Evolutionary conservation across 1,284 basidiomycete species (phyloP), one percentile per base, ranked within the genome.

Genomic region (Rhodotorula sp.): DNA sequence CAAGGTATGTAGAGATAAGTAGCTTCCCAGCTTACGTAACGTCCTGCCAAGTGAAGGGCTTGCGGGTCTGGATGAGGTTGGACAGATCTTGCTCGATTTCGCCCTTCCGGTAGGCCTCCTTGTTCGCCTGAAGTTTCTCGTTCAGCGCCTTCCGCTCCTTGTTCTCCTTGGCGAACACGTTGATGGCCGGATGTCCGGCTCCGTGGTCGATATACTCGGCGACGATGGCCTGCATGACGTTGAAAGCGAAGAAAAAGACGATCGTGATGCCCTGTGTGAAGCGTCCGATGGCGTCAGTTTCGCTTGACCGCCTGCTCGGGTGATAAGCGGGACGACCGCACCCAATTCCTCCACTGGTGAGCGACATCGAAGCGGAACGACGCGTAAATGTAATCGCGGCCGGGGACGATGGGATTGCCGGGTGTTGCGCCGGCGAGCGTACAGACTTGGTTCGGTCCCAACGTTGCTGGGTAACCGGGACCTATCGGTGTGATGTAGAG

Each of bases 341-440:
- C 87, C 71, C 85, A 83, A 78, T 88, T 86, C 34, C 86, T 84
- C 91, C 91, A 93, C 14, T 89, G 79, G 78, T 92, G 82, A 31
- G 79, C 80, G 70, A 85, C 85, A n/a, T 81, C 78, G 80, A 91
- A 95, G 0, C 82, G 83, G 79, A 85, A 95, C 0, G 87, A 86
- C 1, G 87, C 79, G 23, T 72, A 75, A 49, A 92, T 80, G 70
- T 82, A 82, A 19, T 78, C 77, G 38, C 84, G 82, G 0, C 85
- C 85, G 31, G 81, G 79, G 54, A 87, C 83, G 61, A 79, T 69
- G 48, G 73, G 64, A 5, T 77, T 60, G 8, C 75, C 75, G 2
- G 72, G 43, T 21, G 57, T 49, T 2, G 72, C 66, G 12, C 75
- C 89, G 84, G 64, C 52, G 5, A 75, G 64, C 12, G 75, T 76